phyloP scores from a whole-genome alignment of 805 yeast genomes.

The Zygosaccharomyces bisporus region DNA sequence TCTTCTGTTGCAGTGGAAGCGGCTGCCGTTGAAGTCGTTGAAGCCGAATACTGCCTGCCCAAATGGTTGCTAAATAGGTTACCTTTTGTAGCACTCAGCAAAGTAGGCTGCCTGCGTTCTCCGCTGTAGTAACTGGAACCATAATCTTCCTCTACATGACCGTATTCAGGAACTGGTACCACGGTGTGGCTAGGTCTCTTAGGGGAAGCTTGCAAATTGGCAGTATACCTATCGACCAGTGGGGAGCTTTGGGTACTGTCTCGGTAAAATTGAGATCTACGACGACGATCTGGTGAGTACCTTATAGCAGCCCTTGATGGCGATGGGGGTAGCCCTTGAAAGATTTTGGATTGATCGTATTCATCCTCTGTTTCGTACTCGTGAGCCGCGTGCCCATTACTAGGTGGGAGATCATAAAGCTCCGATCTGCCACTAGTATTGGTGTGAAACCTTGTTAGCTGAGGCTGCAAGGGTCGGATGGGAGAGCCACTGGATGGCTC shows the following conservation, averaged over 20 bases:
- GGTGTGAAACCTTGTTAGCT: slow-evolving; percentile 29
- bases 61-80: slow-evolving; percentile 11
- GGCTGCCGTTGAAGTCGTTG: slow-evolving; percentile 29
- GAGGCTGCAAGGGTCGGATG: slow-evolving; percentile 27
- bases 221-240: slow-evolving; percentile 55
- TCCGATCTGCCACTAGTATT: slow-evolving; percentile 24
- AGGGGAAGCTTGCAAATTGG: slow-evolving; percentile 70
- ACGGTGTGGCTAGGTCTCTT: slow-evolving; percentile 52
- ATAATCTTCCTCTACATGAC: slow-evolving; percentile 35
- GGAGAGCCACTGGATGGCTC: slow-evolving; percentile 32
- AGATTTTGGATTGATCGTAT: slow-evolving; percentile 27
- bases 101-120: slow-evolving; percentile 12
- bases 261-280: slow-evolving; percentile 30
- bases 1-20: slow-evolving; percentile 24
- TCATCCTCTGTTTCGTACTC: slow-evolving; percentile 20
- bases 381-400: slow-evolving; percentile 5
- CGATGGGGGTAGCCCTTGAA: slow-evolving; percentile 37
- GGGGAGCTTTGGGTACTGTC: slow-evolving; percentile 34
- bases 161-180: slow-evolving; percentile 43
- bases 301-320: slow-evolving; percentile 41
- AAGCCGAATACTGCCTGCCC: slow-evolving; percentile 23
- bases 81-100: slow-evolving; percentile 10
- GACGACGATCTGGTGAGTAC: slow-evolving; percentile 40
- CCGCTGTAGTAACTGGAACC: slow-evolving; percentile 23
- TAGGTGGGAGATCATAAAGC: slow-evolving; percentile 1